phyloP scores from a whole-genome alignment of 2,329 filamentous ascomycete genomes.

The Alternaria panax region DNA sequence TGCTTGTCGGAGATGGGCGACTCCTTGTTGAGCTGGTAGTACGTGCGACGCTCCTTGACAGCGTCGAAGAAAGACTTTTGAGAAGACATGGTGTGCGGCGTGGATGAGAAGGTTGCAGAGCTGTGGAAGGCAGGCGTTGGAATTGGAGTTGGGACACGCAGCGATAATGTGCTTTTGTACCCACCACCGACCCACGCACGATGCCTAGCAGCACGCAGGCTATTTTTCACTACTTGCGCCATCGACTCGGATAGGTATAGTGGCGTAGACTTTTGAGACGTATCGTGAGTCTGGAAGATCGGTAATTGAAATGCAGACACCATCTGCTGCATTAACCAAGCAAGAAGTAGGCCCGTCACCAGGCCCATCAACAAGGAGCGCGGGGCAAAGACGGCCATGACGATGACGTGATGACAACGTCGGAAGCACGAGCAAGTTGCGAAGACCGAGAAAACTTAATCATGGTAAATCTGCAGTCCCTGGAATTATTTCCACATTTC shows the following conservation, averaged over 20 bases:
- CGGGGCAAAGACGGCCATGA: constrained; percentile 24
- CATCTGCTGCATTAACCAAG: constrained; percentile 34
- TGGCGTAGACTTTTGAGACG: constrained; percentile 19
- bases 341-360: constrained; percentile 37
- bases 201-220: constrained; percentile 40
- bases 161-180: constrained; percentile 26
- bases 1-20: constrained; percentile 65
- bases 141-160: constrained; percentile 11
- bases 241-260: constrained; percentile 26
- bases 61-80: constrained; percentile 65
- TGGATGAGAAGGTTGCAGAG: constrained; percentile 23
- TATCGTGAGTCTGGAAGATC: constrained; percentile 9
- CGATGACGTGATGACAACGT: constrained; percentile 26
- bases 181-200: constrained; percentile 23
- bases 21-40: constrained; percentile 72
- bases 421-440: constrained; percentile 8
- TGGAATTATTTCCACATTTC: not conserved
- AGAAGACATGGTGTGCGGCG: constrained; percentile 47
- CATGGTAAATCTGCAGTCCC: not conserved
- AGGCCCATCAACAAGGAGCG: constrained; percentile 35
- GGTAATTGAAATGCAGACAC: constrained; percentile 27
- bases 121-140: constrained; percentile 7
- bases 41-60: constrained; percentile 71
- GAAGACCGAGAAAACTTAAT: not conserved
- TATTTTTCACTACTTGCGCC: constrained; percentile 45